Percentiles rank a stretch among this genome's conserved stretches.
These are phyloP conservation scores for Leishmania tropica DNA, from an alignment of 208 protist species.

Conservation along the genomic window DNA sequence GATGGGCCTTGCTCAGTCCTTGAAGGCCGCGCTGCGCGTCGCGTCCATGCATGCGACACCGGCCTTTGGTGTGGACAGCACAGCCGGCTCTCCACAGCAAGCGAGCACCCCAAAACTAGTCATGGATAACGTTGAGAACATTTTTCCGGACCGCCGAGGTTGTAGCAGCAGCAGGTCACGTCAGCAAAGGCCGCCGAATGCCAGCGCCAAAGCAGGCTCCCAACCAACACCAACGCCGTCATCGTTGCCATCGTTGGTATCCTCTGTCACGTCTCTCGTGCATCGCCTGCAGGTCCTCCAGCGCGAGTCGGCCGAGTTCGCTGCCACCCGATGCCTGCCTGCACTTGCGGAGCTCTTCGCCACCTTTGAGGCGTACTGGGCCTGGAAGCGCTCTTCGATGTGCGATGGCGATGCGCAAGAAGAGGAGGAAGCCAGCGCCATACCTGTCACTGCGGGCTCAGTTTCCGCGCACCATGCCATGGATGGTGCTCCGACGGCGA, in stretches of 20 bases:
- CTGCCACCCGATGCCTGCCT: slow-evolving; percentile 12
- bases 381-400: slow-evolving; percentile 19
- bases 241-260: background rate
- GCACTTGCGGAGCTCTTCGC: slow-evolving; percentile 20
- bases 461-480: background rate
- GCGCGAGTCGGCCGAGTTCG: slow-evolving; percentile 25
- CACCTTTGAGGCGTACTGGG: slow-evolving; percentile 34
- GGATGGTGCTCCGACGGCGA: background rate
- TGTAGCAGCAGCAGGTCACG: background rate
- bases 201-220: background rate
- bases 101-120: background rate
- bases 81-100: background rate
- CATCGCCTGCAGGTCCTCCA: slow-evolving; percentile 29
- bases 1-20: slow-evolving; percentile 5
- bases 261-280: slow-evolving; percentile 5
- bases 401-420: background rate
- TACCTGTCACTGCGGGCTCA: too few relatives aligned
- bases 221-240: slow-evolving; percentile 5
- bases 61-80: background rate
- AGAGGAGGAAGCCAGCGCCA: background rate
- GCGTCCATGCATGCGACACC: background rate
- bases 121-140: background rate
- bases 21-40: slow-evolving; percentile 7
- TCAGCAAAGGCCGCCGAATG: background rate
- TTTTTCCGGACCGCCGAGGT: too few relatives aligned